Evolutionary conservation across 177 flowering plant genomes (phyloP).

Genomic region (Vitis hybrid): DNA sequence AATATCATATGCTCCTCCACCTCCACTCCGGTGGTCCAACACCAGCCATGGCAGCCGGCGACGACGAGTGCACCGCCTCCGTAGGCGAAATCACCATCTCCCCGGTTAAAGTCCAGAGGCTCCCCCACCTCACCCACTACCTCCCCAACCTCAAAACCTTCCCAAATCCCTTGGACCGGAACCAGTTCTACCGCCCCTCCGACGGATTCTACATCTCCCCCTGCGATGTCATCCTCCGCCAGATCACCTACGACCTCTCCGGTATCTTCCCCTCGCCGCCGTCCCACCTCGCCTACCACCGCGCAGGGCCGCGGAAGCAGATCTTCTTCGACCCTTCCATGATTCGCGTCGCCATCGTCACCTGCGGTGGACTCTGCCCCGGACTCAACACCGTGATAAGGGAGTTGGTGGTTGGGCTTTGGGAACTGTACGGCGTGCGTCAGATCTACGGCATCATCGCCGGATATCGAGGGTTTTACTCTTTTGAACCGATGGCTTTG

Average conservation of each 20-base stretch:
- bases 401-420: constrained; percentile 79
- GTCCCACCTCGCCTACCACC: constrained; percentile 45
- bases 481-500: constrained; percentile 41
- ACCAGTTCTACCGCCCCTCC: constrained; percentile 44
- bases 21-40: too few species aligned
- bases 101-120: constrained; percentile 18
- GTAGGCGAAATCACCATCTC: background rate
- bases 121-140: constrained; percentile 42
- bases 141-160: constrained; percentile 15
- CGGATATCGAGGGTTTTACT: constrained; percentile 79
- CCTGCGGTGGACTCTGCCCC: constrained; percentile 89
- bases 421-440: constrained; percentile 75
- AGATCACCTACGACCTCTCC: constrained; percentile 42
- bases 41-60: too few species aligned
- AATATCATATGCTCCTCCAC: too few species aligned
- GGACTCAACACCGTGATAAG: constrained; percentile 83
- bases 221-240: constrained; percentile 50
- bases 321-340: constrained; percentile 44
- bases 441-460: constrained; percentile 58
- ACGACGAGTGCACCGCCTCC: too few species aligned
- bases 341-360: constrained; percentile 65
- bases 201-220: constrained; percentile 50
- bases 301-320: constrained; percentile 70
- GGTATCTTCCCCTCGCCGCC: constrained; percentile 8
- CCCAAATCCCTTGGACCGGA: constrained; percentile 41